Evolutionary conservation across 2,329 filamentous ascomycete species (phyloP).

Genomic region (Diaporthe vaccinii): DNA sequence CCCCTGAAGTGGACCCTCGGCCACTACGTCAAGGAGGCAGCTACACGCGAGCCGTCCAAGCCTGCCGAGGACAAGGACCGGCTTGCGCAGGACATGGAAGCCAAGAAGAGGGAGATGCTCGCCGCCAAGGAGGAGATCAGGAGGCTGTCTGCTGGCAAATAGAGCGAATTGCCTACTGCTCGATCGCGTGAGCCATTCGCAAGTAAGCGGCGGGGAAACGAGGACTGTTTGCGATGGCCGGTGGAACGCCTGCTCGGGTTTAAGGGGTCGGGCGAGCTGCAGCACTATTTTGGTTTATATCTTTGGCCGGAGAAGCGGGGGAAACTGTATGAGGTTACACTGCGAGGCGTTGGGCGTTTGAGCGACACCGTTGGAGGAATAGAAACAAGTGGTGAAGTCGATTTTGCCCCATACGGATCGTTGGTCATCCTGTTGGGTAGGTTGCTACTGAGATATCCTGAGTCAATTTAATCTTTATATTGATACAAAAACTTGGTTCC

Average conservation of each 20-base stretch:
- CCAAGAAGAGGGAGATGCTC: conserved; percentile 62
- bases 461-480: conserved; percentile 8
- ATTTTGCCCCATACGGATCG: background rate
- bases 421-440: background rate
- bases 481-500: background rate
- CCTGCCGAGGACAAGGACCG: conserved; percentile 50
- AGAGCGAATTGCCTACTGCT: background rate
- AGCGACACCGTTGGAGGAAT: background rate
- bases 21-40: conserved; percentile 49
- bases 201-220: too few relatives aligned
- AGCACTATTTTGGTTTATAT: background rate
- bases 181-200: background rate
- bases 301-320: background rate
- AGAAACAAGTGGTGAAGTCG: background rate
- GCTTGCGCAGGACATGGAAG: conserved; percentile 57
- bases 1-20: conserved; percentile 57
- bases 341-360: conserved; percentile 27
- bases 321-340: background rate
- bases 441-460: conserved; percentile 5
- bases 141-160: conserved; percentile 21
- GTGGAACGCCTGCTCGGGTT: background rate
- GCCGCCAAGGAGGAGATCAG: conserved; percentile 50
- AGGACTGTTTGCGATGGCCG: too few relatives aligned
- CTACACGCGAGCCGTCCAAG: conserved; percentile 45
- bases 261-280: background rate